These are phyloP conservation scores for Aspergillus aculeatus DNA, from an alignment of 2,329 filamentous ascomycete genomes.

Conservation along the genomic window DNA sequence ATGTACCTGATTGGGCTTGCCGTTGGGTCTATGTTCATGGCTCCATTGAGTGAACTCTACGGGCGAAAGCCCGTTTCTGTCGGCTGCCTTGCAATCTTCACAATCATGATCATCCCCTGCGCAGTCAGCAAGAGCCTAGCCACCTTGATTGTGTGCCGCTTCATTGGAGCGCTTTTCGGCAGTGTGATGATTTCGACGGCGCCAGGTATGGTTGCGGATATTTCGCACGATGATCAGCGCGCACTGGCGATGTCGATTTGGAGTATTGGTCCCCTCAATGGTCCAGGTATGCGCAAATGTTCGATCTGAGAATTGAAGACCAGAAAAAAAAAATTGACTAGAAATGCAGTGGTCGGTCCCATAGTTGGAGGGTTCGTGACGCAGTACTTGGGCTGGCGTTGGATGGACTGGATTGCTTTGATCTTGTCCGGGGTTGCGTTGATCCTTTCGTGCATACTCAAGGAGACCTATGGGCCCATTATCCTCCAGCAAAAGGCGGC, in stretches of 20 bases:
- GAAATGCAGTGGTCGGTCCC: conserved; percentile 53
- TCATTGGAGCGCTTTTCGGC: conserved; percentile 72
- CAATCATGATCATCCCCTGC: conserved; percentile 68
- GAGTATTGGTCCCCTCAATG: conserved; percentile 81
- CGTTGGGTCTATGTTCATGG: conserved; percentile 67
- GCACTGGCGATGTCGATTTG: conserved; percentile 82
- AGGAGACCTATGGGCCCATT: conserved; percentile 74
- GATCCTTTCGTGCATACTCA: conserved; percentile 58
- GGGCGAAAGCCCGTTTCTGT: conserved; percentile 62
- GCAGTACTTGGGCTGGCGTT: conserved; percentile 73
- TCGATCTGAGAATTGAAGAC: not conserved
- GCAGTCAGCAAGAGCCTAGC: conserved; percentile 67
- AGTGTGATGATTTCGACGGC: conserved; percentile 80
- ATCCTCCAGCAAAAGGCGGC: conserved; percentile 67
- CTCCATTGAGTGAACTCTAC: conserved; percentile 60
- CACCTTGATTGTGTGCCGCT: conserved; percentile 69
- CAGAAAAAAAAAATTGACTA: conserved; percentile 3
- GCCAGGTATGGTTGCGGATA: conserved; percentile 79
- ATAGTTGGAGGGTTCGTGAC: conserved; percentile 79
- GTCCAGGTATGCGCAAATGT: conserved; percentile 46
- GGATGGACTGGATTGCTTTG: conserved; percentile 78
- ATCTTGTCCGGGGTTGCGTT: conserved; percentile 67
- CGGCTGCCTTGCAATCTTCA: conserved; percentile 62
- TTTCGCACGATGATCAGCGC: conserved; percentile 75
- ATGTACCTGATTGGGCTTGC: conserved; percentile 76